These are phyloP conservation scores for Lactarius psammicola DNA, from an alignment of 768 basidiomycete genomes.

Conservation along the genomic window DNA sequence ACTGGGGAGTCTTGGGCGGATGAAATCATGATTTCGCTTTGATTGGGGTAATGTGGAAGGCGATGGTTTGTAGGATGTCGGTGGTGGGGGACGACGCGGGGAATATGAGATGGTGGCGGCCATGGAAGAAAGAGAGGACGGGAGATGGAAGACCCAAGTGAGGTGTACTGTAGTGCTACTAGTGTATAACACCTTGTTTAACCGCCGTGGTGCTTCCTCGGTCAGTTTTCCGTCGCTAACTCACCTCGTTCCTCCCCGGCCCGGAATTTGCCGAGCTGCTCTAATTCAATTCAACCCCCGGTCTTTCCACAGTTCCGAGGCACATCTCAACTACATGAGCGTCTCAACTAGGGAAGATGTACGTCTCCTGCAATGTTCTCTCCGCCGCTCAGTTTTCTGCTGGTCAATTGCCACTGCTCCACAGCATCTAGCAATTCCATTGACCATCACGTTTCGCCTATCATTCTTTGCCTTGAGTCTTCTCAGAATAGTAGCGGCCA, in stretches of 20 bases:
- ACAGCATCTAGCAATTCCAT: neutral
- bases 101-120: neutral
- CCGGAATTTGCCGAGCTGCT: too few species aligned
- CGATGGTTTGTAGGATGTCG: neutral
- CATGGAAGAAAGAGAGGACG: neutral
- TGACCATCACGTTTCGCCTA: neutral
- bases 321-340: too few species aligned
- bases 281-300: too few species aligned
- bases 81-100: neutral
- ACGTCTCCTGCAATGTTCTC: too few species aligned
- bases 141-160: neutral
- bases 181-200: too few species aligned
- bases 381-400: neutral
- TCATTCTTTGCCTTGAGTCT: neutral
- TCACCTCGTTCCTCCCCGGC: too few species aligned
- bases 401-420: neutral
- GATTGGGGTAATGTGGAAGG: neutral
- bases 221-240: too few species aligned
- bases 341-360: too few species aligned
- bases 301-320: too few species aligned
- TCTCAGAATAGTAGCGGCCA: neutral
- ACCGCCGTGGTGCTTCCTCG: too few species aligned
- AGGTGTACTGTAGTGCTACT: too few species aligned
- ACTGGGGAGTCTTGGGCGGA: conserved; percentile 37
- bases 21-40: conserved; percentile 30